Base-by-base conservation (phyloP, 2,329 filamentous ascomycete genomes). In the Arthrobotrys megalospora region DNA sequence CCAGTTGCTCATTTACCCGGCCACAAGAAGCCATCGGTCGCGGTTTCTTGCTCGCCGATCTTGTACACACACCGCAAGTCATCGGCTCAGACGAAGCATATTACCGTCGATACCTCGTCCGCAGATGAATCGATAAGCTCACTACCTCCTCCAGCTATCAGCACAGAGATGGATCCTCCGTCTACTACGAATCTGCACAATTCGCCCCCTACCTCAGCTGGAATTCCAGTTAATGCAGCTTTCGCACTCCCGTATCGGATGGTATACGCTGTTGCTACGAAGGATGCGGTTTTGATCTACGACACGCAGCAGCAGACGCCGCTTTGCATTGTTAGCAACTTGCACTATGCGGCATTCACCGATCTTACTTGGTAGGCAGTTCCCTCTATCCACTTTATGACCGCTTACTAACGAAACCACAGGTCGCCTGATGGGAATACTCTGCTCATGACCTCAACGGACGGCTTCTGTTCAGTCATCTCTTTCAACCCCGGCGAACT, bases 1-100 rank as follows among this genome's bases (percentile, higher is more conserved):
- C 96, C 96, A 1, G 92, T 98, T 72, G 94, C 95, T 6, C 96
- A 98, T 85, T 88, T 99, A 6, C 96, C 96, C 0, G 96, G 96
- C 1, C 95, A 98, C 85, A 99, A 97, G 87, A 99, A 99, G 84
- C 96, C 96, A 0, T 98, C 96, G 0, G 93, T 99, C 10, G 96
- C 94, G 0, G 93, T 99, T 76, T 93, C 93, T 83, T 99, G 96
- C 83, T 99, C 95, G 12, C 96, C 96, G 0, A 85, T 97, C 24
- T 91, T 93, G 81, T 99, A 98, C 85, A 93, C 91, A 0, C 86
- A 96, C 21, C 90, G 96, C 47, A 90, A 92, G 82, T 85, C 87
- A 0, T 85, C 88, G 0, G 90, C 91, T 8, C 85, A 88, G 3
- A 97, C 94, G 0, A 94, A 92, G 81, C 91, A 97, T 82, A 96